These are phyloP conservation scores for Senecio squalidus DNA, from an alignment of 140 eudicot species.

Conservation along the genomic window DNA sequence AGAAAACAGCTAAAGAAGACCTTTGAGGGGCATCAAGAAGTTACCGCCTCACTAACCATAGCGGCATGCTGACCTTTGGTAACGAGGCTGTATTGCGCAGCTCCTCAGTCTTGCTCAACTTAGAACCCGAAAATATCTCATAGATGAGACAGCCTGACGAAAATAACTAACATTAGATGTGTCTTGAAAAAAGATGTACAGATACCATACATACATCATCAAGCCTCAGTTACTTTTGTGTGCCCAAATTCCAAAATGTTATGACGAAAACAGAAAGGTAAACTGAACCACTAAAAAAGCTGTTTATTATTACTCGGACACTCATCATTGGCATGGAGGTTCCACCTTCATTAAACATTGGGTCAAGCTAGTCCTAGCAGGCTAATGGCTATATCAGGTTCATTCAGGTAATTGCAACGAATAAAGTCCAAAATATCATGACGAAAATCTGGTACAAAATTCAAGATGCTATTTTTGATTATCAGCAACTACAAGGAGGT, in stretches of 20 bases:
- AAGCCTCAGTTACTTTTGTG: neutral
- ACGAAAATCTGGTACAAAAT: conserved; percentile 5
- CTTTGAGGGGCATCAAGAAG: conserved; percentile 19
- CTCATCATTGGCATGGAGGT: conserved; percentile 1
- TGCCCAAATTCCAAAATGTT: neutral
- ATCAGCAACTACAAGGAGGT: neutral
- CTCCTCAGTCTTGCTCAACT: conserved; percentile 71
- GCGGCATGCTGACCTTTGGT: conserved; percentile 60
- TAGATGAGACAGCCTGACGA: conserved; percentile 63
- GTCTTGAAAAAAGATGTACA: neutral
- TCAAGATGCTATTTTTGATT: neutral
- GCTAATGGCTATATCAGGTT: neutral
- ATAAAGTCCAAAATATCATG: neutral
- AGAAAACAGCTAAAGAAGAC: conserved; percentile 14
- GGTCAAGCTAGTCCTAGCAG: conserved; percentile 2
- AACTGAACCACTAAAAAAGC: neutral
- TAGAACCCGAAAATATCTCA: conserved; percentile 72
- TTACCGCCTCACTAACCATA: conserved; percentile 16
- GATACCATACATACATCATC: neutral
- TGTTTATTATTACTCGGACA: neutral
- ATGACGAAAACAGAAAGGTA: conserved; percentile 6
- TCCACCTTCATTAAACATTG: neutral
- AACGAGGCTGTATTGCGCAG: conserved; percentile 69
- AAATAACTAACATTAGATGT: conserved; percentile 13
- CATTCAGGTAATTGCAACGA: neutral